Conservation (phyloP, 1,139 yeast species). For the Wickerhamiella pararugosa region DNA sequence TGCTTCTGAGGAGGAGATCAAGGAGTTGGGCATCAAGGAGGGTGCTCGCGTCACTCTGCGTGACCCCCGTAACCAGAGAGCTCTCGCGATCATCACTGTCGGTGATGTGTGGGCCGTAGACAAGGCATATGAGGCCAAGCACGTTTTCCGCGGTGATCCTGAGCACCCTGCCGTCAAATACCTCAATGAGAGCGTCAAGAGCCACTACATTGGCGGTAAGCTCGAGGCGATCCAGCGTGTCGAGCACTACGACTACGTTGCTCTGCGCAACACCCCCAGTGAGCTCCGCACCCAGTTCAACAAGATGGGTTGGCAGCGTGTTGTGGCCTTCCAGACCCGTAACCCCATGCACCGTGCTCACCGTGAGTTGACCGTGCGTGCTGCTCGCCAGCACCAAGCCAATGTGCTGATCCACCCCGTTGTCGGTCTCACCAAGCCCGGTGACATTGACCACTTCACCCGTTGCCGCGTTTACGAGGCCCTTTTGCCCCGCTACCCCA, state of each 20-base stretch:
- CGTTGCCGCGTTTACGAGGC: constrained; percentile 92
- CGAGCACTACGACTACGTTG: constrained; percentile 80
- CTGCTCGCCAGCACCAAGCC: constrained; percentile 66
- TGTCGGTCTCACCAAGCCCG: constrained; percentile 93
- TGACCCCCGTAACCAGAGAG: constrained; percentile 70
- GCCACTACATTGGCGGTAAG: constrained; percentile 75
- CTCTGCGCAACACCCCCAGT: constrained; percentile 76
- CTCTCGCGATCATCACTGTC: constrained; percentile 68
- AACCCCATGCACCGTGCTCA: constrained; percentile 99
- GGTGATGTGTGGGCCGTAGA: constrained; percentile 71
- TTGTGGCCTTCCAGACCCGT: constrained; percentile 95
- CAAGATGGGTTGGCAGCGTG: constrained; percentile 72
- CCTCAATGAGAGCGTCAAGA: constrained; percentile 61
- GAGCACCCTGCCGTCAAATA: constrained; percentile 89
- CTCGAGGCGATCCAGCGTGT: constrained; percentile 75
- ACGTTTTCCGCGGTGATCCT: constrained; percentile 91
- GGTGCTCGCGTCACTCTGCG: constrained; percentile 59
- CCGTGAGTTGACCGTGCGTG: constrained; percentile 88
- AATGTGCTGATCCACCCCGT: constrained; percentile 91
- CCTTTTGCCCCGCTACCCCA: constrained; percentile 80
- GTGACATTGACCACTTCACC: constrained; percentile 95
- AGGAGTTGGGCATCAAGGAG: constrained; percentile 26
- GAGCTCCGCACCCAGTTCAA: constrained; percentile 75
- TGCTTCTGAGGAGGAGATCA: constrained; percentile 42
- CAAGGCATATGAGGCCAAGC: constrained; percentile 61